Base-by-base conservation (phyloP, 495 filamentous ascomycete genomes). In the Endocarpon pusillum region DNA sequence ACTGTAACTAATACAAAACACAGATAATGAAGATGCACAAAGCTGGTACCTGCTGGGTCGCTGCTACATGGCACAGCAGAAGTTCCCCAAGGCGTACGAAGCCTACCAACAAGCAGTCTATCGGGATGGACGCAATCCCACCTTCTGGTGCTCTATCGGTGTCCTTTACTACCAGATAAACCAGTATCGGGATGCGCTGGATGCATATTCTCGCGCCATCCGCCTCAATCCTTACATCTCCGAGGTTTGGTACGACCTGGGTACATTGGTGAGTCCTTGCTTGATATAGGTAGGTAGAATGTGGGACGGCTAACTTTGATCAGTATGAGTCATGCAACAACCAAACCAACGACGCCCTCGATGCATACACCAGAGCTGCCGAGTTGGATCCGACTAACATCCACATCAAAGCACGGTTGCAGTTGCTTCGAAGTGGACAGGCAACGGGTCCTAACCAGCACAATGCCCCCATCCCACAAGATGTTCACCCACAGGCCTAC, bases 141-240 rank as follows among this genome's bases (percentile, higher is more conserved):
- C 89, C 9, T 99, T 99, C 64, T 99, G 89, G 89, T 96, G 91
- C 61, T 99, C 89, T 16, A 99, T 99, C 52, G 89, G 89, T 50
- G 89, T 99, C 12, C 71, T 99, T 23, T 99, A 99, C 51, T 99
- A 96, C 59, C 89, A 99, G 59, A 99, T 99, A 62, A 99, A 99
- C 53, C 89, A 99, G 64, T 99, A 99, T 54, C 76, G 89, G 33
- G 89, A 99, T 64, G 89, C 89, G 12, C 71, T 99, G 33, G 89
- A 99, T 67, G 89, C 89, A 40, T 99, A 99, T 58, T 94, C 85
- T 44, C 83, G 89, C 40, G 89, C 89, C 27, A 99, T 99, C 47
- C 82, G 89, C 38, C 61, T 99, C 48, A 99, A 96, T 51, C 89
- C 89, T 2, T 94, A 91, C 64, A 99, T 99, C 42, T 96, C 89